Percentiles rank a stretch among this genome's conserved stretches.
phyloP scores from a whole-genome alignment of 441 rosid species.

The Arabidopsis hybrid region DNA sequence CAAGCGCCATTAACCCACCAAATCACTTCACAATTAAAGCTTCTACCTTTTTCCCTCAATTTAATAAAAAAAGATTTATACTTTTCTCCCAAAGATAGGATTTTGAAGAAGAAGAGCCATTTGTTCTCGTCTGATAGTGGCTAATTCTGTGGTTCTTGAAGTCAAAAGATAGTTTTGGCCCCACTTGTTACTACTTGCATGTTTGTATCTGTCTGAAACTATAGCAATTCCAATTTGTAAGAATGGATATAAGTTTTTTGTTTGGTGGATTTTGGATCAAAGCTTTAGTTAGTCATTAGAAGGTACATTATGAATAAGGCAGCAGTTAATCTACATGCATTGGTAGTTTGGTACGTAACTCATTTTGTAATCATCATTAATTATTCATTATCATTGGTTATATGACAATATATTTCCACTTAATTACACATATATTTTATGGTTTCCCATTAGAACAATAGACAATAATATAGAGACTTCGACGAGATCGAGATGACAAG shows the following conservation, averaged over 20 bases:
- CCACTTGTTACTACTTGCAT: constrained; percentile 11
- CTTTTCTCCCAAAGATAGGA: constrained; percentile 19
- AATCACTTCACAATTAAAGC: constrained; percentile 17
- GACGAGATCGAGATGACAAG: background rate
- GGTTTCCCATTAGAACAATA: background rate
- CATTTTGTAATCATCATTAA: background rate
- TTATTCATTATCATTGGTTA: constrained; percentile 9
- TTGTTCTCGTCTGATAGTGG: constrained; percentile 21
- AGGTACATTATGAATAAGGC: background rate
- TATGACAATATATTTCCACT: constrained; percentile 10
- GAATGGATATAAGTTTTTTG: background rate
- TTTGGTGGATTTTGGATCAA: constrained; percentile 3
- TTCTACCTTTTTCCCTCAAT: background rate
- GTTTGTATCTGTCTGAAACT: no score
- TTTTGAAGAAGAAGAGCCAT: constrained; percentile 34
- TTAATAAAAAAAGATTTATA: background rate
- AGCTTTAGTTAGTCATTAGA: background rate
- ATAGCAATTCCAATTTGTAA: no score
- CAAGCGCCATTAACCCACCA: constrained; percentile 37
- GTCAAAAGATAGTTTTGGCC: constrained; percentile 28
- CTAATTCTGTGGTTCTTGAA: constrained; percentile 23
- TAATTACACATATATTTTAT: constrained; percentile 24
- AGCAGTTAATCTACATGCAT: background rate
- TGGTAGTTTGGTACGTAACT: background rate
- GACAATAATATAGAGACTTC: background rate